Evolutionary conservation across 176 grass and related monocot species (phyloP).

Genomic region (Ensete ventricosum): DNA sequence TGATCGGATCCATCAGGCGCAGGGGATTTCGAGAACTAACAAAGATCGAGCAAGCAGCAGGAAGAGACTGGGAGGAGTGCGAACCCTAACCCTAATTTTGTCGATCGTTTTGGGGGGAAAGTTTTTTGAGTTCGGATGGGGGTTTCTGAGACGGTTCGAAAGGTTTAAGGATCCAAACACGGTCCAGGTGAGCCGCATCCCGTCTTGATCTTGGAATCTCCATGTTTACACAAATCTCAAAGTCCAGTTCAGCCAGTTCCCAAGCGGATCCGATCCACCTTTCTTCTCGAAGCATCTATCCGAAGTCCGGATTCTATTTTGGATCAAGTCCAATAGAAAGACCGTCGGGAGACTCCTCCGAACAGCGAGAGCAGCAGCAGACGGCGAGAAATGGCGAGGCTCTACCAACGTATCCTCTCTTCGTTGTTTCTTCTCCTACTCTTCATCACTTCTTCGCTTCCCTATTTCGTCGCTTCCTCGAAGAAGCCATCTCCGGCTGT

Average conservation of each 20-base stretch:
- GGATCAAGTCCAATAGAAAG: too few species aligned
- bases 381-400: not conserved
- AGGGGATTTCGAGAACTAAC: too few species aligned
- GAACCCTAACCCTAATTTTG: conserved; percentile 4
- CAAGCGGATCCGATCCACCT: not conserved
- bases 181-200: not conserved
- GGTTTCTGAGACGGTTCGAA: not conserved
- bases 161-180: not conserved
- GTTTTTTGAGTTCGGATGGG: not conserved
- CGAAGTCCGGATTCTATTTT: not conserved
- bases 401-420: not conserved
- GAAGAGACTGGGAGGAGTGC: not conserved
- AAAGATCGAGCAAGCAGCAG: too few species aligned
- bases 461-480: conserved; percentile 2
- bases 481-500: conserved; percentile 54
- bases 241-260: not conserved
- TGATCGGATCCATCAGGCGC: conserved; percentile 32
- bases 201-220: not conserved
- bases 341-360: not conserved
- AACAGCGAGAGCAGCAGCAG: not conserved
- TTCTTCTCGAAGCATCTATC: not conserved
- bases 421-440: conserved; percentile 9
- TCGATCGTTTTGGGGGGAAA: not conserved
- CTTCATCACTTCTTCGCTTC: conserved; percentile 26
- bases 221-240: not conserved